Percentiles rank a stretch among this genome's conserved stretches.
Evolutionary conservation across 345 rosid genomes (phyloP).

Genomic region (Ricinus communis): DNA sequence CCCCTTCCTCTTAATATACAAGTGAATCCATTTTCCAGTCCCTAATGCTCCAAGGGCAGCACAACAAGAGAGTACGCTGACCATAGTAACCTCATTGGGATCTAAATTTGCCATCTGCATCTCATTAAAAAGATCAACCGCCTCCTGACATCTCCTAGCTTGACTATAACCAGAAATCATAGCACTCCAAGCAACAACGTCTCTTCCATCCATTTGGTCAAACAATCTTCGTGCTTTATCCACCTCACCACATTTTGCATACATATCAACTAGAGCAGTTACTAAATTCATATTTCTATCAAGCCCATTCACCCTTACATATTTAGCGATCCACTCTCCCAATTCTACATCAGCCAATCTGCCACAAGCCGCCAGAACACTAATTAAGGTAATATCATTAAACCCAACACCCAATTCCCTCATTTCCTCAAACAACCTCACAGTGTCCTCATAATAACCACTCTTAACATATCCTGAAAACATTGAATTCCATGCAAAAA

Average conservation of each 20-base stretch:
- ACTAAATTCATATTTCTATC: conserved; percentile 2
- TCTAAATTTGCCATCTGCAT: conserved; percentile 37
- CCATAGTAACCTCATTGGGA: conserved; percentile 43
- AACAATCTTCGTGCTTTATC: conserved; percentile 6
- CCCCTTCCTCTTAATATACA: conserved; percentile 29
- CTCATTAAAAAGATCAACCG: conserved; percentile 32
- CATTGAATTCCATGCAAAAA: conserved; percentile 11
- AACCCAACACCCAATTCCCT: conserved; percentile 7
- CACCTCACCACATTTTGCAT: conserved; percentile 15
- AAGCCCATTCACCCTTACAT: background rate
- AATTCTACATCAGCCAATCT: conserved; percentile 12
- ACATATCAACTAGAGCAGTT: conserved; percentile 17
- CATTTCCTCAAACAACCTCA: conserved; percentile 3
- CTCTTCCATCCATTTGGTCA: conserved; percentile 9
- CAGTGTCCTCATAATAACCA: background rate
- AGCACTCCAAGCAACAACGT: conserved; percentile 15
- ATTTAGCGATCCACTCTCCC: conserved; percentile 15
- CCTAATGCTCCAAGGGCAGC: conserved; percentile 40
- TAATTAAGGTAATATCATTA: conserved; percentile 6
- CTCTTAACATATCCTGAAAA: conserved; percentile 10
- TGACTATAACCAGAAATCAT: conserved; percentile 32
- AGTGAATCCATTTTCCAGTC: conserved; percentile 45
- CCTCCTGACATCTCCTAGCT: conserved; percentile 40
- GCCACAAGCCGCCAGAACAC: conserved; percentile 13
- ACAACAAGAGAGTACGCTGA: conserved; percentile 44